These are phyloP conservation scores for Coprinopsis marcescibilis DNA, from an alignment of 768 basidiomycete species.

Conservation along the genomic window DNA sequence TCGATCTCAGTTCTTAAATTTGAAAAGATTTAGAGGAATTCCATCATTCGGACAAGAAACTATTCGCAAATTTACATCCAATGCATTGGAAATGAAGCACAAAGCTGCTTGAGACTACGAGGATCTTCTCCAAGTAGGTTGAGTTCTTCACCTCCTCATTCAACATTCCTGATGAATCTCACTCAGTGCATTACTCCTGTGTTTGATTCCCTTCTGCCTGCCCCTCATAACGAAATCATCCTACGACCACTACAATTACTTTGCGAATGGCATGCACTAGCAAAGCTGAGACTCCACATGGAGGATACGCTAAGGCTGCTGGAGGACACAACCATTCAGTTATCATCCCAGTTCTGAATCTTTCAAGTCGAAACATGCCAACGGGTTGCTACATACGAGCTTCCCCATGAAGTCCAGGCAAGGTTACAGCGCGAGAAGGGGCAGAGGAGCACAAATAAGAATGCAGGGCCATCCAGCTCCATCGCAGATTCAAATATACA, in stretches of 20 bases:
- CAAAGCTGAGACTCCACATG: constrained; percentile 29
- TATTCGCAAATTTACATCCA: constrained; percentile 29
- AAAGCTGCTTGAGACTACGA: constrained; percentile 35
- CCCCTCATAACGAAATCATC: constrained; percentile 14
- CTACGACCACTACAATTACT: constrained; percentile 22
- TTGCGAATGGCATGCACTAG: constrained; percentile 27
- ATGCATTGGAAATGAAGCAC: constrained; percentile 30
- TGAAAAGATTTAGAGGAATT: constrained; percentile 16
- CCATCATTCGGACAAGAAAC: constrained; percentile 25
- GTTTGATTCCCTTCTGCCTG: constrained; percentile 31
- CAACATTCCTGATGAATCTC: not conserved
- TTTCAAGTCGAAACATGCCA: constrained; percentile 25
- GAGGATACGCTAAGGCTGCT: constrained; percentile 21
- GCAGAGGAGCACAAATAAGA: constrained; percentile 23
- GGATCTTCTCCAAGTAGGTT: constrained; percentile 35
- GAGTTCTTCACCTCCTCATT: not conserved
- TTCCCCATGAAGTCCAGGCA: constrained; percentile 33
- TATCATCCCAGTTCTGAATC: constrained; percentile 24
- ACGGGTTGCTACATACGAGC: constrained; percentile 25
- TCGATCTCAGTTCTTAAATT: not conserved
- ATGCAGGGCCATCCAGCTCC: constrained; percentile 17
- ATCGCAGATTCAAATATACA: constrained; percentile 27
- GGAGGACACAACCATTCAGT: constrained; percentile 17
- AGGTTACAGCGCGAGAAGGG: constrained; percentile 19
- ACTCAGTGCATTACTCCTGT: constrained; percentile 31